phyloP scores from a whole-genome alignment of 768 basidiomycete genomes.

The Termitomyces sp. region DNA sequence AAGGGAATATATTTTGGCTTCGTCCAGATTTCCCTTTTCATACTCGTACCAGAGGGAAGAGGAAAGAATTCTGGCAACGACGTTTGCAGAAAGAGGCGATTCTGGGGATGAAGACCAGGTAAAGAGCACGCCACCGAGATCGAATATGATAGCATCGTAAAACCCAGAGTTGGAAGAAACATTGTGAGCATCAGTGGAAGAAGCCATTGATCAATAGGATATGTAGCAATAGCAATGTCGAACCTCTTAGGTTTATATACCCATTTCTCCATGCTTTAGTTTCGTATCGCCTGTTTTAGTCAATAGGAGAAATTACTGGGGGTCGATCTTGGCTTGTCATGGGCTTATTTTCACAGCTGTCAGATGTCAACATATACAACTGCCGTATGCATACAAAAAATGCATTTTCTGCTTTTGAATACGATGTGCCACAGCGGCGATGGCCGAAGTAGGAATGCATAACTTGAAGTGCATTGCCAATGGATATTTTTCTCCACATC shows the following conservation, averaged over 20 bases:
- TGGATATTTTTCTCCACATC: too few species aligned
- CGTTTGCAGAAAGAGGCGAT: background rate
- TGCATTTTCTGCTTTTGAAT: too few species aligned
- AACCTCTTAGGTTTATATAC: background rate
- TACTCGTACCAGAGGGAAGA: background rate
- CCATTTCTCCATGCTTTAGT: background rate
- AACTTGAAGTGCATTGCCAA: too few species aligned
- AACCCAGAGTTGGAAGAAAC: background rate
- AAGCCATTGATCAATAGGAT: background rate
- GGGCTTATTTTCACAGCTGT: too few species aligned
- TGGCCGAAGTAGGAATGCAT: too few species aligned
- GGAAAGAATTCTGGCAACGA: background rate
- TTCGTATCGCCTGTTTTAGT: background rate
- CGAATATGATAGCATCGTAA: background rate
- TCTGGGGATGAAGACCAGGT: background rate
- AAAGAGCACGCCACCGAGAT: background rate
- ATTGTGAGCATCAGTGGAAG: background rate
- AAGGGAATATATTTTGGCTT: too few species aligned
- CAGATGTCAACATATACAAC: too few species aligned
- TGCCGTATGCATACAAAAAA: too few species aligned
- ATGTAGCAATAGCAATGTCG: background rate
- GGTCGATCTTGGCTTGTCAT: too few species aligned
- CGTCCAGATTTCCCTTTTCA: background rate
- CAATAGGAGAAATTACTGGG: too few species aligned
- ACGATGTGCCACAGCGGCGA: too few species aligned